Evolutionary conservation across 2,329 filamentous ascomycete genomes (phyloP).

Genomic region (Aquanectria penicillioides): DNA sequence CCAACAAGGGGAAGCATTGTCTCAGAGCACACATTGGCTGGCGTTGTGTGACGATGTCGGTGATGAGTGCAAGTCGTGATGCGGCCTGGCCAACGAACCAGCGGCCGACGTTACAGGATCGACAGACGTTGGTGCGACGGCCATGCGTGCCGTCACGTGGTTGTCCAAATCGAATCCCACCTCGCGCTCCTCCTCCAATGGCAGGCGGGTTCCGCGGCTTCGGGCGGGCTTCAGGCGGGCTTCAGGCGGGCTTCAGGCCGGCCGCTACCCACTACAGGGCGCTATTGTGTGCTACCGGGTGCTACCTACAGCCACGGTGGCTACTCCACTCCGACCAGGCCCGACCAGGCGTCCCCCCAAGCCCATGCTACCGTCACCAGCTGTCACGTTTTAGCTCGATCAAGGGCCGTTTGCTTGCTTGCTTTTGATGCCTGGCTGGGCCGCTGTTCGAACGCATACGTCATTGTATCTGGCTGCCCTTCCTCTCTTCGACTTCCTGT

Average conservation of each 20-base stretch:
- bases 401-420: not conserved
- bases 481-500: not conserved
- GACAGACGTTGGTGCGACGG: conserved; percentile 19
- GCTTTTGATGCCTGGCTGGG: conserved; percentile 20
- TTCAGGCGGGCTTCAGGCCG: too few species aligned
- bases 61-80: conserved; percentile 27
- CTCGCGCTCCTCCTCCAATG: too few species aligned
- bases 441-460: conserved; percentile 6
- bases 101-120: conserved; percentile 6
- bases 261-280: too few species aligned
- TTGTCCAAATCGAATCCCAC: not conserved
- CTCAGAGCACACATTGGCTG: conserved; percentile 34
- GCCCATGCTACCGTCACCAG: too few species aligned
- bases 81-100: conserved; percentile 27
- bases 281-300: too few species aligned
- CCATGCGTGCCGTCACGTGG: conserved; percentile 32
- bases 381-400: not conserved
- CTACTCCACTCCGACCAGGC: too few species aligned
- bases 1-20: conserved; percentile 24
- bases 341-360: too few species aligned
- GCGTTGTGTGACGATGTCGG: conserved; percentile 33
- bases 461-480: not conserved
- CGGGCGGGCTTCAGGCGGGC: too few species aligned
- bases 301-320: too few species aligned
- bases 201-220: too few species aligned